These are phyloP conservation scores for Pythium phragmiticola DNA, from an alignment of 352 stramenopile genomes.

Conservation along the genomic window DNA sequence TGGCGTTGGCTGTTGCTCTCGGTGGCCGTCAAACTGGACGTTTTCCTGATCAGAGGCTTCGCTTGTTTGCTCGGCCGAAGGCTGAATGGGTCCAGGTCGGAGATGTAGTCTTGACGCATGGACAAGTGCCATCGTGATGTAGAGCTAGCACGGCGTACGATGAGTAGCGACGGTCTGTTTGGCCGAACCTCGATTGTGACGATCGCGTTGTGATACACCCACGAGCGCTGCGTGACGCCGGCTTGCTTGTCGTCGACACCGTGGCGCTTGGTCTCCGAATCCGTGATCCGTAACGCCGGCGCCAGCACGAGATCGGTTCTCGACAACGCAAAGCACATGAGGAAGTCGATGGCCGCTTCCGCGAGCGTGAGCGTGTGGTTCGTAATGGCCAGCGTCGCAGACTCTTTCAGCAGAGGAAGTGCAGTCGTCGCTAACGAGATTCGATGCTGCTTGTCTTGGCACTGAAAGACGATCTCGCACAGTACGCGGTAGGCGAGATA, in stretches of 20 bases:
- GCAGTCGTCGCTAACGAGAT: constrained; percentile 43
- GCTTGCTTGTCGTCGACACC: constrained; percentile 12
- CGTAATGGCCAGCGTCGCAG: constrained; percentile 30
- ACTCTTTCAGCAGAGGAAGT: constrained; percentile 57
- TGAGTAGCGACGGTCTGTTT: constrained; percentile 15
- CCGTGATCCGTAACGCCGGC: constrained; percentile 30
- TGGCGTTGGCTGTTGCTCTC: not conserved
- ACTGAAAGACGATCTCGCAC: constrained; percentile 58
- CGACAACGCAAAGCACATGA: constrained; percentile 74
- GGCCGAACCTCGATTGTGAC: constrained; percentile 24
- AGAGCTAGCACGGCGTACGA: constrained; percentile 26
- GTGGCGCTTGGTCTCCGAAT: constrained; percentile 1
- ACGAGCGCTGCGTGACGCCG: constrained; percentile 17
- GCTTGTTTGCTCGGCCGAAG: not conserved
- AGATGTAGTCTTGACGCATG: constrained; percentile 18
- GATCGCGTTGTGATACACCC: constrained; percentile 27
- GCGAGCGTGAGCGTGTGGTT: constrained; percentile 36
- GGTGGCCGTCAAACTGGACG: not conserved
- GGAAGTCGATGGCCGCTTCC: constrained; percentile 73
- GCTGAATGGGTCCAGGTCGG: not conserved
- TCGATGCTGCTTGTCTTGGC: constrained; percentile 35
- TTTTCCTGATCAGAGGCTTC: not conserved
- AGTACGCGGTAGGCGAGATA: constrained; percentile 72
- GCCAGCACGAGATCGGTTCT: constrained; percentile 39
- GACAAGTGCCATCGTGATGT: constrained; percentile 26